A percentile compares a stretch with the other conserved stretches of the same genome.
Evolutionary conservation across 805 yeast genomes (phyloP).

Genomic region (Ogataea ramenticola): DNA sequence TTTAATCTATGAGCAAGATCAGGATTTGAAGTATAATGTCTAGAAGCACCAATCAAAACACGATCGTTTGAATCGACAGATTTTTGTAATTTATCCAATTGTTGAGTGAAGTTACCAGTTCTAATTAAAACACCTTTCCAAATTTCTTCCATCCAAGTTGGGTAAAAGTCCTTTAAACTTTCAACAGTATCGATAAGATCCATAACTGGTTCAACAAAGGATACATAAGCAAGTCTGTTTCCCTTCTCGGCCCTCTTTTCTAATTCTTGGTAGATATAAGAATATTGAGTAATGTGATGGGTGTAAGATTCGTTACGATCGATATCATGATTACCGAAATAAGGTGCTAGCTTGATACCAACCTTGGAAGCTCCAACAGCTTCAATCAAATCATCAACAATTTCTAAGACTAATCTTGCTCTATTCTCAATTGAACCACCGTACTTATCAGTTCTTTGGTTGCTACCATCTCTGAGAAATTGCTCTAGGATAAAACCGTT

Average conservation of each 20-base stretch:
- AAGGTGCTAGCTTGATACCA: slow-evolving; percentile 40
- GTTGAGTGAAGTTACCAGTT: slow-evolving; percentile 20
- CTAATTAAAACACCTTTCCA: slow-evolving; percentile 22
- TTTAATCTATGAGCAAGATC: slow-evolving; percentile 32
- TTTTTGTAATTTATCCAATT: slow-evolving; percentile 13
- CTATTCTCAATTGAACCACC: slow-evolving; percentile 33
- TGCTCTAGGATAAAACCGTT: slow-evolving; percentile 27
- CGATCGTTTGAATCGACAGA: slow-evolving; percentile 22
- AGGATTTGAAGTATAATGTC: slow-evolving; percentile 38
- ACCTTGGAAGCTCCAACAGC: slow-evolving; percentile 40
- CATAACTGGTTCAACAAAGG: slow-evolving; percentile 56
- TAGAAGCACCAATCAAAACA: slow-evolving; percentile 33
- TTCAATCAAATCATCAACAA: slow-evolving; percentile 38
- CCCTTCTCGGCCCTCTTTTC: slow-evolving; percentile 22
- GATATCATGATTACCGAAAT: slow-evolving; percentile 27
- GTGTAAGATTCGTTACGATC: slow-evolving; percentile 28
- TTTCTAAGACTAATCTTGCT: slow-evolving; percentile 30
- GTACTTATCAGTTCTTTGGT: slow-evolving; percentile 29
- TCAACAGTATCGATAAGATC: slow-evolving; percentile 51
- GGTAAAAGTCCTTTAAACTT: slow-evolving; percentile 13
- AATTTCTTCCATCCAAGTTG: slow-evolving; percentile 3
- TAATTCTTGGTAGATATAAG: slow-evolving; percentile 27
- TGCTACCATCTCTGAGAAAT: slow-evolving; percentile 21
- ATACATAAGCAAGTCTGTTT: slow-evolving; percentile 5
- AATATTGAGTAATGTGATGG: slow-evolving; percentile 23